Base-by-base conservation (phyloP, 768 basidiomycete genomes). In the Pleurotus tuber-regium region DNA sequence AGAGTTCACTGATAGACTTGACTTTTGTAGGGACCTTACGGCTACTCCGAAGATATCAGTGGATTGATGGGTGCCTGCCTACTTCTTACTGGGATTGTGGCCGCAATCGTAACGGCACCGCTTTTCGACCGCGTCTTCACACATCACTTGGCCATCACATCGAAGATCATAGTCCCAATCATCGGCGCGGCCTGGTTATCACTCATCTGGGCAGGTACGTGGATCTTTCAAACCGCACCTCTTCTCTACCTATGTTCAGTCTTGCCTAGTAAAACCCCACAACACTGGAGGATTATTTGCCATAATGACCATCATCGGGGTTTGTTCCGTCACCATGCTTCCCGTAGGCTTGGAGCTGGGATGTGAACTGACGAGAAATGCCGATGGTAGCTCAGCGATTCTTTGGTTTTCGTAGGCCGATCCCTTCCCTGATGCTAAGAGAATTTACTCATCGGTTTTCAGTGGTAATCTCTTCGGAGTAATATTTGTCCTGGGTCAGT, bases 71-170 rank as follows among this genome's bases (percentile, higher is more conserved):
- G 89, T 30, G 80, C 80, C 8, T 75, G 75, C 28, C 65, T 91
- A 29, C 76, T 91, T 11, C 67, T 91, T 29, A 73, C 84, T 0
- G 91, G 92, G 18, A 79, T 93, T 52, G 65, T 88, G 2, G 77
- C 82, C 8, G 85, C 91, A 0, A 69, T 84, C 25, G 59, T 84
- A 43, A 79, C 84, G 0, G 82, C 90, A 0, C 92, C 91, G 0
- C 65, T 92, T 3, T 86, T 91, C 60, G 91, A 92, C 60, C 82
- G 90, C 16, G 80, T 91, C n/a, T 80, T 93, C 54, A 92, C 87
- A 8, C 78, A 84, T 56, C 81, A 81, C 54, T 73, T 91, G 31
- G 87, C 82, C 0, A 55, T 80, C 9, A 79, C 83, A 2, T 58
- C 75, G 49, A 88, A 86, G 50, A 52, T 80, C 0, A 60, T 89